Conservation (phyloP, 371 early-diverging fungal species). For the Umbelopsis sp. region DNA sequence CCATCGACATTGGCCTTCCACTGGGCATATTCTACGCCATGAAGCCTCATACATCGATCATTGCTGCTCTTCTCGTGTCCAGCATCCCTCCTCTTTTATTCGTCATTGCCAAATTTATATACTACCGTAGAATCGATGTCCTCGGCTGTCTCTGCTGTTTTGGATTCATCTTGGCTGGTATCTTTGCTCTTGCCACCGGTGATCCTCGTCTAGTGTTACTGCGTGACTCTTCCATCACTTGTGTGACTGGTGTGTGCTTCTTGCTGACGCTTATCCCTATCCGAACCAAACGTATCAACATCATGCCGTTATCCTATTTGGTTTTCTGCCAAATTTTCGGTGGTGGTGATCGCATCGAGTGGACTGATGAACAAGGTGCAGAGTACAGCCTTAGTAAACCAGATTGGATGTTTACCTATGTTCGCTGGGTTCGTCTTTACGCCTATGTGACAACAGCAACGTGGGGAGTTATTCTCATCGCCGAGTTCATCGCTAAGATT, state of each 20-base stretch:
- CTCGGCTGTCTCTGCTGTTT: conserved; percentile 45
- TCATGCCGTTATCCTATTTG: conserved; percentile 41
- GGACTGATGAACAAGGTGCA: conserved; percentile 32
- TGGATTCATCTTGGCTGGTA: conserved; percentile 45
- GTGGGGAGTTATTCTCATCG: conserved; percentile 40
- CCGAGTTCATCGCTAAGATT: conserved; percentile 42
- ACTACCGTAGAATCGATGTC: conserved; percentile 37
- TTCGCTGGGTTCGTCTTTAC: conserved; percentile 28
- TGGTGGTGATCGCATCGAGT: conserved; percentile 25
- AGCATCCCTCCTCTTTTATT: conserved; percentile 50
- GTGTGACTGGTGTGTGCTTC: conserved; percentile 45
- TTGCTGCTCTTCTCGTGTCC: conserved; percentile 52
- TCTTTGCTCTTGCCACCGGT: conserved; percentile 41
- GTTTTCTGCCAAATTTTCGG: conserved; percentile 41
- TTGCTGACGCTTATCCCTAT: conserved; percentile 48
- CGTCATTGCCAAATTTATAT: conserved; percentile 31
- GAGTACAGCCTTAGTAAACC: conserved; percentile 21
- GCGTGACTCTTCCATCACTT: conserved; percentile 48
- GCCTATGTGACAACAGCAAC: conserved; percentile 27
- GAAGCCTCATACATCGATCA: conserved; percentile 28
- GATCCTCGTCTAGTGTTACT: conserved; percentile 47
- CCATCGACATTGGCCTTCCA: conserved; percentile 43
- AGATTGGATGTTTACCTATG: conserved; percentile 41
- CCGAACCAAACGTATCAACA: conserved; percentile 33
- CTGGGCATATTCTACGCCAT: conserved; percentile 42